phyloP scores from a whole-genome alignment of 805 yeast genomes.

The Clavispora asparagi region DNA sequence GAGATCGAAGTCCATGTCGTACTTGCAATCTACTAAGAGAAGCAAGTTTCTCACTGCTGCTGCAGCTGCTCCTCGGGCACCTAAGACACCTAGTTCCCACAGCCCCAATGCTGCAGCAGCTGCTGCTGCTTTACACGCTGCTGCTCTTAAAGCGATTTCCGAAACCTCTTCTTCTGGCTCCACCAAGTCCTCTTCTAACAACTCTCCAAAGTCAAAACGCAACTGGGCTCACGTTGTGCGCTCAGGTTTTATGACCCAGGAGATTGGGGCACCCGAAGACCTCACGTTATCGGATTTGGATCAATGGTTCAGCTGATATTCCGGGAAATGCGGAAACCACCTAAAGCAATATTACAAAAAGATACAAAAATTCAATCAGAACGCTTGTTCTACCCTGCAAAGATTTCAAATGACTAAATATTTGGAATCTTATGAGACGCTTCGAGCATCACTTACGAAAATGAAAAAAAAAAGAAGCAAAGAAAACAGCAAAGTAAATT shows the following conservation, averaged over 20 bases:
- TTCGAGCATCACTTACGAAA: not conserved
- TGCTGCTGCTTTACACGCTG: constrained; percentile 69
- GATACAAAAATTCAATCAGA: not conserved
- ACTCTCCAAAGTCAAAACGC: constrained; percentile 27
- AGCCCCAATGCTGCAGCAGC: constrained; percentile 66
- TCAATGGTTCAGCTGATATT: constrained; percentile 27
- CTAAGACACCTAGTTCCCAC: constrained; percentile 53
- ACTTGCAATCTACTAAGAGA: constrained; percentile 45
- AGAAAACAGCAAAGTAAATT: not conserved
- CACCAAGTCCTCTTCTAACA: constrained; percentile 26
- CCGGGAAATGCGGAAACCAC: too few species aligned
- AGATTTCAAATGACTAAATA: not conserved
- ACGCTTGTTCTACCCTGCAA: not conserved
- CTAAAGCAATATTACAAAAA: not conserved
- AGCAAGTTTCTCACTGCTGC: constrained; percentile 60
- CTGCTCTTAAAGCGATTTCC: constrained; percentile 50
- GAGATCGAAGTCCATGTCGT: constrained; percentile 64
- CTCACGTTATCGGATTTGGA: constrained; percentile 63
- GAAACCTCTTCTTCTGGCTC: constrained; percentile 16
- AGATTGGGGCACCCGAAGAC: constrained; percentile 76
- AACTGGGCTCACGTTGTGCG: constrained; percentile 72
- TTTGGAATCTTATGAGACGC: not conserved
- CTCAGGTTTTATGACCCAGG: constrained; percentile 73
- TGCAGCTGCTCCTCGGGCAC: constrained; percentile 77
- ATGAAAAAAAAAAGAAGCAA: not conserved